Percentiles rank a stretch among this genome's conserved stretches.
Evolutionary conservation across 208 protist genomes (phyloP).

Genomic region (Leishmania lainsoni): DNA sequence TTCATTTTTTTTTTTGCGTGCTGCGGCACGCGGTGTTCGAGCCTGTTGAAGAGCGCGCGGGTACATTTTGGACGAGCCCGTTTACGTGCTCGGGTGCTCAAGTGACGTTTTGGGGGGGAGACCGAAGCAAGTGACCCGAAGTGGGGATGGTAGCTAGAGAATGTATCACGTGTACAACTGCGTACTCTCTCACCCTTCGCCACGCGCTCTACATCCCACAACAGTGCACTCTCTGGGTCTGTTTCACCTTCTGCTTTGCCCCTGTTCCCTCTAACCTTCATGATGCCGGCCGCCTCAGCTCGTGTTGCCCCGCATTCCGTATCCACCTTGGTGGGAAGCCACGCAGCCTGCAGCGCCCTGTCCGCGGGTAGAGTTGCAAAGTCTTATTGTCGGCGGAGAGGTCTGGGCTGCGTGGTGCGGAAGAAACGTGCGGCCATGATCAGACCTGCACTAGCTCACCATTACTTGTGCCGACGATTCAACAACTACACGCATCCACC

Average conservation of each 20-base stretch:
- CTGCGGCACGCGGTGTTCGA: too few relatives aligned
- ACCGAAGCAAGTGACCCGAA: not conserved
- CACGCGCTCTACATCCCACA: not conserved
- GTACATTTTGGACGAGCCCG: too few relatives aligned
- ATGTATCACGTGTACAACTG: not conserved
- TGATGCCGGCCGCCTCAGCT: too few relatives aligned
- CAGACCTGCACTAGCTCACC: not conserved
- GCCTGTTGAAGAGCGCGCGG: too few relatives aligned
- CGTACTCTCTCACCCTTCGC: not conserved
- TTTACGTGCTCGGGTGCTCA: too few relatives aligned
- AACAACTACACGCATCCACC: not conserved
- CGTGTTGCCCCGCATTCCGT: too few relatives aligned
- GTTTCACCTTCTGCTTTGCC: not conserved
- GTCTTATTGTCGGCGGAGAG: not conserved
- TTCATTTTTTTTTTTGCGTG: too few relatives aligned
- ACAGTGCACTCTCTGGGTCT: not conserved
- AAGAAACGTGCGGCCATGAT: not conserved
- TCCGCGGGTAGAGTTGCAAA: not conserved
- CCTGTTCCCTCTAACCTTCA: too few relatives aligned
- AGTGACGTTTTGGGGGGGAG: too few relatives aligned
- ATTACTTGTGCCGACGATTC: not conserved
- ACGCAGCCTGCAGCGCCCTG: not conserved
- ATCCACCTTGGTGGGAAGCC: not conserved
- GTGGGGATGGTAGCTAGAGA: not conserved
- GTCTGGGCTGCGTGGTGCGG: not conserved